These are phyloP conservation scores for Phytophthora hybrid DNA, from an alignment of 352 stramenopile species.

Conservation along the genomic window DNA sequence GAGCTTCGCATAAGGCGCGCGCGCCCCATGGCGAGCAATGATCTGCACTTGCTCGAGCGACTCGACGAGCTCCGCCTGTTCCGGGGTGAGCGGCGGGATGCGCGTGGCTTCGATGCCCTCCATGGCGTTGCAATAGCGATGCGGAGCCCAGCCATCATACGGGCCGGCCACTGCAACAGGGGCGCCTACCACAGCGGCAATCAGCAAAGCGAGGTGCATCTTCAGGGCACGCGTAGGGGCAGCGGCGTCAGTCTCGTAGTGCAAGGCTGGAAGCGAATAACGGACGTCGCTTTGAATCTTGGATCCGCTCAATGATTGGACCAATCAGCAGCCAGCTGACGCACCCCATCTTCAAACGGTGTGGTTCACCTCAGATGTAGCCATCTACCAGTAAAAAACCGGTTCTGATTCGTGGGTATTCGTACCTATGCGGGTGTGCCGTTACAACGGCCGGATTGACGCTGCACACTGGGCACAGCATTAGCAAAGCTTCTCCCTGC, in stretches of 20 bases:
- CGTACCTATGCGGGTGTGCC: slow-evolving; percentile 5
- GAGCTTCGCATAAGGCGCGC: slow-evolving; percentile 72
- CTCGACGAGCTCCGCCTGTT: slow-evolving; percentile 65
- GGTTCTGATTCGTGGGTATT: slow-evolving; percentile 1
- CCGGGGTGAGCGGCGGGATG: slow-evolving; percentile 66
- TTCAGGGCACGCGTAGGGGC: background rate
- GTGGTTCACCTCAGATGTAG: background rate
- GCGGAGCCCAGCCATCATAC: slow-evolving; percentile 82
- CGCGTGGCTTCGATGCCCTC: slow-evolving; percentile 64
- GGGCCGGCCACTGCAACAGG: slow-evolving; percentile 33
- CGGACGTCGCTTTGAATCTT: slow-evolving; percentile 27
- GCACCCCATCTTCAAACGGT: slow-evolving; percentile 2
- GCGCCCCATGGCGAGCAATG: slow-evolving; percentile 79
- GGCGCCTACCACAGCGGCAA: slow-evolving; percentile 26
- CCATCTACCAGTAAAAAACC: background rate
- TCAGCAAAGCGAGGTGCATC: slow-evolving; percentile 43
- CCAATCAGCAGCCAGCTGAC: slow-evolving; percentile 22
- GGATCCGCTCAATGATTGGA: slow-evolving; percentile 13
- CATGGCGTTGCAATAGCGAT: slow-evolving; percentile 85
- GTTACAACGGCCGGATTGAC: slow-evolving; percentile 8
- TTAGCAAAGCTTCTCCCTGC: slow-evolving; percentile 23
- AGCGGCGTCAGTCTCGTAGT: no score
- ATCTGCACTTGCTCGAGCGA: slow-evolving; percentile 89
- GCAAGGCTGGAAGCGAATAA: slow-evolving; percentile 1
- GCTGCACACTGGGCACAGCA: background rate